phyloP scores from a whole-genome alignment of 306 rosid species.

The Quercus robur region DNA sequence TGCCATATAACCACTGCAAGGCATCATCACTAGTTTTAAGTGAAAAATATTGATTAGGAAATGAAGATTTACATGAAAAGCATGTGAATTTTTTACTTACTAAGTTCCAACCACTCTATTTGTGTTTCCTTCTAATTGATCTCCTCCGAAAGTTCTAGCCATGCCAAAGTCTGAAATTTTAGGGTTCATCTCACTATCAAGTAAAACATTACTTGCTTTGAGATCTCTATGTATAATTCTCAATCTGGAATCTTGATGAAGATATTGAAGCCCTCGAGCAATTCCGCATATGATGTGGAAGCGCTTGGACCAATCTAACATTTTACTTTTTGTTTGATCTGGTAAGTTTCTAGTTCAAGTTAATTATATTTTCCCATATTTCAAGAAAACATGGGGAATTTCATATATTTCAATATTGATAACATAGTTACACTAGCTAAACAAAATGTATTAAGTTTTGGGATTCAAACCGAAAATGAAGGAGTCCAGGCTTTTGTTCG shows the following conservation, averaged over 20 bases:
- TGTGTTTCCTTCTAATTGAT: constrained; percentile 38
- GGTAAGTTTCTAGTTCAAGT: neutral
- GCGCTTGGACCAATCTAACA: constrained; percentile 35
- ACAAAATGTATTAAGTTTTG: neutral
- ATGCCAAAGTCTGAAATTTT: constrained; percentile 67
- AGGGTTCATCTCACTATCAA: constrained; percentile 46
- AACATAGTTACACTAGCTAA: neutral
- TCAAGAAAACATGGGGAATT: neutral
- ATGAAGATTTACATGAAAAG: no score
- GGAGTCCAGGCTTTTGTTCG: constrained; percentile 58
- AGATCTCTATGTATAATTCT: constrained; percentile 57
- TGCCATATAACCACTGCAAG: constrained; percentile 57
- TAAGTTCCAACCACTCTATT: constrained; percentile 50
- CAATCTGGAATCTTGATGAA: constrained; percentile 57
- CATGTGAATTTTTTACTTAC: constrained; percentile 31
- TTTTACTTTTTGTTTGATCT: constrained; percentile 24
- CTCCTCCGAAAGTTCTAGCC: constrained; percentile 45
- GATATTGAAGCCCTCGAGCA: constrained; percentile 51
- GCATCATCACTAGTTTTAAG: neutral
- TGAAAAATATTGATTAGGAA: neutral
- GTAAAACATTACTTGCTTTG: constrained; percentile 52
- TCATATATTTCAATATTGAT: no score
- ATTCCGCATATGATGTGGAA: constrained; percentile 49
- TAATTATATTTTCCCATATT: neutral
- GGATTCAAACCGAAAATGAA: constrained; percentile 53